These are phyloP conservation scores for Bipolaris sorokiniana DNA, from an alignment of 2,329 filamentous ascomycete genomes.

Conservation along the genomic window DNA sequence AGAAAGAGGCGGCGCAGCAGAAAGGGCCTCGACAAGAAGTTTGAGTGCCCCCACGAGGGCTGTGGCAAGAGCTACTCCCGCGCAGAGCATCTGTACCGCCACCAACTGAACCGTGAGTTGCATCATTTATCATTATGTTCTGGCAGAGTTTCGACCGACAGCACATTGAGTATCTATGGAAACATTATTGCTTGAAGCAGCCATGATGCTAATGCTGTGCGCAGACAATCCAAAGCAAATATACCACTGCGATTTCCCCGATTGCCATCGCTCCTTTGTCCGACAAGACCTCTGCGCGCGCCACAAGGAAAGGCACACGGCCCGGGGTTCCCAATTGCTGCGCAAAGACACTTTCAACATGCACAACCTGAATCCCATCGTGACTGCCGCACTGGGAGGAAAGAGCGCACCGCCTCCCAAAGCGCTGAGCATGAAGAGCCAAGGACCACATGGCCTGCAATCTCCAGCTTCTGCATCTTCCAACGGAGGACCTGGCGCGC, in stretches of 20 bases:
- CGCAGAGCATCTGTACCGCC: slow-evolving; percentile 94
- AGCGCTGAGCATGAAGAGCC: slow-evolving; percentile 20
- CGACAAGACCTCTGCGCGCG: slow-evolving; percentile 88
- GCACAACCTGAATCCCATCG: slow-evolving; percentile 55
- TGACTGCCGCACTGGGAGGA: slow-evolving; percentile 47
- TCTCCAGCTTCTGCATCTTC: slow-evolving; percentile 39
- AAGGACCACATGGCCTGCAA: slow-evolving; percentile 35
- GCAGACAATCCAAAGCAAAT: slow-evolving; percentile 91
- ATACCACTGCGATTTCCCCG: slow-evolving; percentile 89
- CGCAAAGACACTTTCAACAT: slow-evolving; percentile 71
- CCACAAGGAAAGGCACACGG: slow-evolving; percentile 58
- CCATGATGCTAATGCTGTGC: slow-evolving; percentile 19
- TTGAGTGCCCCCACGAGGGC: slow-evolving; percentile 75
- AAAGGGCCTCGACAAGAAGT: slow-evolving; percentile 77
- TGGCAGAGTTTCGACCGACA: background rate
- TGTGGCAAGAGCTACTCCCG: slow-evolving; percentile 97
- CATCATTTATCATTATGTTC: background rate
- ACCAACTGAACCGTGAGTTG: slow-evolving; percentile 86
- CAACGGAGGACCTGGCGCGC: slow-evolving; percentile 30
- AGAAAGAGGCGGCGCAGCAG: slow-evolving; percentile 72
- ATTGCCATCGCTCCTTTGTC: slow-evolving; percentile 89
- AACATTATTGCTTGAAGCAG: background rate
- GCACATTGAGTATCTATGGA: background rate
- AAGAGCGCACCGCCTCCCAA: slow-evolving; percentile 38
- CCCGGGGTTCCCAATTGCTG: slow-evolving; percentile 75